A percentile compares a stretch with the other conserved stretches of the same genome.
These are phyloP conservation scores for Globisporangium nunn DNA, from an alignment of 352 stramenopile genomes.

Conservation along the genomic window DNA sequence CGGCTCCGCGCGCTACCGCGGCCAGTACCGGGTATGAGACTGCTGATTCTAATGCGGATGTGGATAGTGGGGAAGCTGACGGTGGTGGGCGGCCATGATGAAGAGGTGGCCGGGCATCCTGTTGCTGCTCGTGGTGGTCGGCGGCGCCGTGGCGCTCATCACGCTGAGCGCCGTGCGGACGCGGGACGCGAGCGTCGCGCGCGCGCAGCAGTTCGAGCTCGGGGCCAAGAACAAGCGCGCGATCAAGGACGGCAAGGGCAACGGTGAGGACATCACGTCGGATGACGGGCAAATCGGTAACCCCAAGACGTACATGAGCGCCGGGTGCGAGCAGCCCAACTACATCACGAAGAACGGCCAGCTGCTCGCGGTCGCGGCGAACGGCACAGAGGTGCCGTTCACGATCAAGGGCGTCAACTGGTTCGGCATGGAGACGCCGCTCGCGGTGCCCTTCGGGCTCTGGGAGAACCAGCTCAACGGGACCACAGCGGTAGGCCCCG, in stretches of 20 bases:
- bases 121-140: conserved; percentile 20
- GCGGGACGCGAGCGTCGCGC: conserved; percentile 6
- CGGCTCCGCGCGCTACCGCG: conserved; percentile 8
- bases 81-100: background rate
- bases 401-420: conserved; percentile 76
- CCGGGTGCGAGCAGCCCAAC: conserved; percentile 49
- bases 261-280: conserved; percentile 27
- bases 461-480: conserved; percentile 75
- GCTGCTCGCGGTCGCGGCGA: conserved; percentile 44
- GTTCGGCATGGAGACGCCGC: conserved; percentile 71
- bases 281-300: conserved; percentile 47
- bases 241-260: conserved; percentile 20
- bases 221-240: conserved; percentile 7
- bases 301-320: conserved; percentile 33
- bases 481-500: conserved; percentile 41
- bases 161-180: conserved; percentile 8
- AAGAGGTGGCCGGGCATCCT: conserved; percentile 27
- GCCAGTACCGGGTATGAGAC: conserved; percentile 9
- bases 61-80: background rate
- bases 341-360: conserved; percentile 74
- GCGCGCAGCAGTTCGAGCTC: conserved; percentile 7
- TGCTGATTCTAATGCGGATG: background rate
- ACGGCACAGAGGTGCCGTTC: conserved; percentile 61
- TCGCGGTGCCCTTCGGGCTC: conserved; percentile 61
- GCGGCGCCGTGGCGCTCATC: conserved; percentile 13